These are phyloP conservation scores for Adansonia digitata DNA, from an alignment of 345 rosid species.

Conservation along the genomic window DNA sequence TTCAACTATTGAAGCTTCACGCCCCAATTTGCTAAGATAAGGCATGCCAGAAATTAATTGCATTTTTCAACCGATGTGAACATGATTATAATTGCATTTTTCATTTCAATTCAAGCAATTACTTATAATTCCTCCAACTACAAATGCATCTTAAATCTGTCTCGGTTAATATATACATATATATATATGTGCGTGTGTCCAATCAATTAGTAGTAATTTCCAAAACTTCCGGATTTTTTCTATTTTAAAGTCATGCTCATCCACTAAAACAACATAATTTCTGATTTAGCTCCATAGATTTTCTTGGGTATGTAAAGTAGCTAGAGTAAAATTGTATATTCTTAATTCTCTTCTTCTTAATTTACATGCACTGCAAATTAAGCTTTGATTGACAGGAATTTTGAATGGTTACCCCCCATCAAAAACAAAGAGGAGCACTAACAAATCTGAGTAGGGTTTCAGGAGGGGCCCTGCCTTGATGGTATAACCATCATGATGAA, in stretches of 20 bases:
- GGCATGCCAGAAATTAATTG: neutral
- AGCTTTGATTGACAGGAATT: neutral
- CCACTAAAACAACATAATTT: too few species aligned
- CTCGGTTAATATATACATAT: neutral
- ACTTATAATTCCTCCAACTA: neutral
- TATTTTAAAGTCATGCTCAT: too few species aligned
- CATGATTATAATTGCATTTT: neutral
- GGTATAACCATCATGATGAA: neutral
- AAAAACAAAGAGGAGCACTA: conserved; percentile 1
- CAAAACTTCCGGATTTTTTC: too few species aligned
- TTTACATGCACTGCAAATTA: conserved; percentile 2
- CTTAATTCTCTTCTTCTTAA: neutral
- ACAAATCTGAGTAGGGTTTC: neutral
- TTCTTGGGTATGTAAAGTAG: neutral
- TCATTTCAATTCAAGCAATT: neutral
- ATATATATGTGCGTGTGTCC: too few species aligned
- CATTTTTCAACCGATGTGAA: neutral
- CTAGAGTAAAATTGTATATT: neutral
- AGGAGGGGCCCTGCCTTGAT: neutral
- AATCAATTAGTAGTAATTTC: too few species aligned
- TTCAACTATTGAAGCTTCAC: neutral
- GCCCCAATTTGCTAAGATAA: neutral
- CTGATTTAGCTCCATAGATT: neutral
- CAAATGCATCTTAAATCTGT: neutral
- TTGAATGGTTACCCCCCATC: neutral